Evolutionary conservation across 1,284 basidiomycete genomes (phyloP).

Genomic region (Neolentinus lepideus): DNA sequence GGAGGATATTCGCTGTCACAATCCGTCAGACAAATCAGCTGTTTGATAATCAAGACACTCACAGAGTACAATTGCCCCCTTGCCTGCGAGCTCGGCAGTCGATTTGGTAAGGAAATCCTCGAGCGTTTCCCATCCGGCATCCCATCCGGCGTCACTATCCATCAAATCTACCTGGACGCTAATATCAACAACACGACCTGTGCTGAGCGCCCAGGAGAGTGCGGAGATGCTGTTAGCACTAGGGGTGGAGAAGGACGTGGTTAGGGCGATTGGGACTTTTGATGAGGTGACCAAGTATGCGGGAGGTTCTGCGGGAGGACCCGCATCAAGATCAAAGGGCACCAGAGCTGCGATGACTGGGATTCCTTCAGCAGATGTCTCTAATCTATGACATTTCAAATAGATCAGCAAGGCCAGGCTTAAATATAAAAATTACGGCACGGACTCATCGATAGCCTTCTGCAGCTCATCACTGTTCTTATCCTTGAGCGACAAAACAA

Average conservation of each 20-base stretch:
- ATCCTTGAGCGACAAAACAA: conserved; percentile 44
- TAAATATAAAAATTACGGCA: conserved; percentile 1
- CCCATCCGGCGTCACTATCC: conserved; percentile 49
- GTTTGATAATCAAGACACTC: conserved; percentile 19
- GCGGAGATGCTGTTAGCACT: conserved; percentile 27
- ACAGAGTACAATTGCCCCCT: conserved; percentile 70
- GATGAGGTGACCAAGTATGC: conserved; percentile 28
- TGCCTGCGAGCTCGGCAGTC: conserved; percentile 30
- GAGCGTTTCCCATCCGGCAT: conserved; percentile 63
- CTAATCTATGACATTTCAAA: not conserved
- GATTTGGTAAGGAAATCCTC: conserved; percentile 69
- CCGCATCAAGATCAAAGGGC: conserved; percentile 50
- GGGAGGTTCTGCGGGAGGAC: conserved; percentile 30
- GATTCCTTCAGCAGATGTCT: conserved; percentile 26
- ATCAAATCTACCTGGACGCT: conserved; percentile 50
- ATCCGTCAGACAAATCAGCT: conserved; percentile 5
- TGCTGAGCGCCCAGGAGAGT: conserved; percentile 56
- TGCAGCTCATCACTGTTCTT: conserved; percentile 10
- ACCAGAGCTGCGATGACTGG: conserved; percentile 41
- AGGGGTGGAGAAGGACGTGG: conserved; percentile 34
- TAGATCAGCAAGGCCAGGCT: conserved; percentile 9
- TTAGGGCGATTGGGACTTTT: conserved; percentile 41
- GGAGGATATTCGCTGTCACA: conserved; percentile 69
- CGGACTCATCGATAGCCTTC: conserved; percentile 14
- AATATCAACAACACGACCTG: conserved; percentile 59